Percentiles rank a stretch among this genome's conserved stretches.
phyloP scores from a whole-genome alignment of 352 stramenopile species.

The Phytophthora citrophthora region DNA sequence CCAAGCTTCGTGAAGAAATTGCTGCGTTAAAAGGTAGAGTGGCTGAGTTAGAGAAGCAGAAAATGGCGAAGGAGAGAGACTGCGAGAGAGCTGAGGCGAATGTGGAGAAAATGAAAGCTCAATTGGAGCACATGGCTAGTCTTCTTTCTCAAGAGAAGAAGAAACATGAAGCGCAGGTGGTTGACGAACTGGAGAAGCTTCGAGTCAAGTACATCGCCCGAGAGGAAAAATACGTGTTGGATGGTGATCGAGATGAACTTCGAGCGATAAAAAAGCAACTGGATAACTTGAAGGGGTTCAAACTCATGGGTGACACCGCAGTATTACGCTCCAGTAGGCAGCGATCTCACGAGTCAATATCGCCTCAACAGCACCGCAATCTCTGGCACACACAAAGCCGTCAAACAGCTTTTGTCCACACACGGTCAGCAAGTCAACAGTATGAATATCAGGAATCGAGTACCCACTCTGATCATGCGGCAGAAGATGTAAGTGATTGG shows the following conservation, averaged over 20 bases:
- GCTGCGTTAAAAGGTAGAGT: conserved; percentile 59
- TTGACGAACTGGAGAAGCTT: conserved; percentile 82
- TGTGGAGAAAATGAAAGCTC: conserved; percentile 46
- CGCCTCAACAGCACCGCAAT: conserved; percentile 11
- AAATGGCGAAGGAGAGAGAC: conserved; percentile 44
- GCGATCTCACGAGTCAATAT: conserved; percentile 7
- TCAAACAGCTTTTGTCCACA: conserved; percentile 9
- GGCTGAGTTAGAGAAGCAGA: conserved; percentile 69
- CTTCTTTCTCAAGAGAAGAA: conserved; percentile 71
- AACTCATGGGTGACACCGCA: conserved; percentile 18
- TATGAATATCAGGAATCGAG: neutral
- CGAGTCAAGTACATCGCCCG: conserved; percentile 81
- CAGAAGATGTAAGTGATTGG: conserved; percentile 14
- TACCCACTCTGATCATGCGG: conserved; percentile 17
- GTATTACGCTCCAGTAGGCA: conserved; percentile 6
- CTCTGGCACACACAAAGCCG: conserved; percentile 20
- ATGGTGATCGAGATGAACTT: conserved; percentile 81
- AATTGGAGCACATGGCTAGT: conserved; percentile 65
- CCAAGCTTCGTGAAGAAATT: conserved; percentile 76
- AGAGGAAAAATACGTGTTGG: conserved; percentile 81
- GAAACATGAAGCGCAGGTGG: conserved; percentile 62
- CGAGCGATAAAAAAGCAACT: conserved; percentile 85
- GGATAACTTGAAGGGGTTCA: conserved; percentile 69
- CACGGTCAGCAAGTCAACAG: conserved; percentile 8
- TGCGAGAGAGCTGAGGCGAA: conserved; percentile 47